phyloP scores from a whole-genome alignment of 2,329 filamentous ascomycete genomes.

The Alternaria triticina region DNA sequence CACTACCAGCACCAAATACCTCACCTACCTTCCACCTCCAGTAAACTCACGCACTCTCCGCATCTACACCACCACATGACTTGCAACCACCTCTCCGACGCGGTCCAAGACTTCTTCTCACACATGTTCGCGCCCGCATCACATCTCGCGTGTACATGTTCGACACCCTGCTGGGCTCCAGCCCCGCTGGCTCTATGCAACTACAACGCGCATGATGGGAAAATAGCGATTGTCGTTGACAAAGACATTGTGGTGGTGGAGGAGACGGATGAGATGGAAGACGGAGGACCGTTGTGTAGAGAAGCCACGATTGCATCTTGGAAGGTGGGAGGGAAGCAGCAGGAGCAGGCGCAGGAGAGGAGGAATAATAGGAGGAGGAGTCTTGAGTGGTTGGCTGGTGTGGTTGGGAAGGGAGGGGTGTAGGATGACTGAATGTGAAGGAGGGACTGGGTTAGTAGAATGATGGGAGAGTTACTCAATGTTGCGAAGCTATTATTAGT shows the following conservation, averaged over 20 bases:
- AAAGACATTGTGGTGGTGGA: slow-evolving; percentile 26
- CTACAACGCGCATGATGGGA: background rate
- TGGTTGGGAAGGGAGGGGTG: background rate
- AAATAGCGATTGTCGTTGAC: slow-evolving; percentile 13
- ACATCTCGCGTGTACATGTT: slow-evolving; percentile 18
- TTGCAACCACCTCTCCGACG: slow-evolving; percentile 14
- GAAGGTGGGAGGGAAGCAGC: slow-evolving; percentile 14
- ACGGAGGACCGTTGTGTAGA: slow-evolving; percentile 30
- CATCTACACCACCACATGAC: slow-evolving; percentile 5
- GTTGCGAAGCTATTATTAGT: no score
- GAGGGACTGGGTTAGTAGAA: no score
- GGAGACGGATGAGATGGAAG: slow-evolving; percentile 33
- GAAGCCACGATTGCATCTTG: slow-evolving; percentile 29
- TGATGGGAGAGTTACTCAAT: no score
- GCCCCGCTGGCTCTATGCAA: background rate
- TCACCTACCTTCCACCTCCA: background rate
- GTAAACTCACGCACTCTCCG: background rate
- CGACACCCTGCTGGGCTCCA: slow-evolving; percentile 3
- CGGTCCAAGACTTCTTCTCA: slow-evolving; percentile 18
- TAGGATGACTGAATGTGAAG: no score
- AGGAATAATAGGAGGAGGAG: slow-evolving; percentile 18
- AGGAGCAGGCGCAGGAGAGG: no score
- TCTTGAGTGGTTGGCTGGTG: slow-evolving; percentile 12
- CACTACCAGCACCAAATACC: background rate
- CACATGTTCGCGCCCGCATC: slow-evolving; percentile 23